Evolutionary conservation across 208 protist species (phyloP).

Genomic region (Phytomonas serpens): DNA sequence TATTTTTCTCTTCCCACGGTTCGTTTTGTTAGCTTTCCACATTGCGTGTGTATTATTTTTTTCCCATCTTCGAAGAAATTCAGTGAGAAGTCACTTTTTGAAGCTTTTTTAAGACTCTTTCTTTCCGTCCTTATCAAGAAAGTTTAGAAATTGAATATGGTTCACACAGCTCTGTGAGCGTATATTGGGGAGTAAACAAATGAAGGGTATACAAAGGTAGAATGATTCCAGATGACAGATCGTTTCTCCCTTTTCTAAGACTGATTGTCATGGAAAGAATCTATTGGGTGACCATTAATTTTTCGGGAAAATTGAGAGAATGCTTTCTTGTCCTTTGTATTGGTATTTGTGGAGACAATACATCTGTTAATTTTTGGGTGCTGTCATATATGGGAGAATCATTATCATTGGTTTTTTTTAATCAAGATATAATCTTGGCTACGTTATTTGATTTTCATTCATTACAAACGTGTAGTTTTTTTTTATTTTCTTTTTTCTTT

Average conservation of each 20-base stretch:
- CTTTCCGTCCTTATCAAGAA: slow-evolving; percentile 10
- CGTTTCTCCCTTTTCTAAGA: not conserved
- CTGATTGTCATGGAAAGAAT: not conserved
- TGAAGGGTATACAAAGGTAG: not conserved
- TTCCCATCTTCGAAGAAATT: not conserved
- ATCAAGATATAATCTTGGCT: not conserved
- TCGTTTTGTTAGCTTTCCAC: slow-evolving; percentile 3
- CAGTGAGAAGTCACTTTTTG: slow-evolving; percentile 5
- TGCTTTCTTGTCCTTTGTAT: not conserved
- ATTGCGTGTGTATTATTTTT: not conserved
- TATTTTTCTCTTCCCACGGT: slow-evolving; percentile 10
- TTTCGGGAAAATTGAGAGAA: not conserved
- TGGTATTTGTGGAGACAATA: not conserved
- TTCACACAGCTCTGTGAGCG: not conserved
- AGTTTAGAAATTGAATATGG: not conserved
- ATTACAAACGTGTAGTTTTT: slow-evolving; percentile 4
- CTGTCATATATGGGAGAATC: not conserved
- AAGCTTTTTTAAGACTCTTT: slow-evolving; percentile 6
- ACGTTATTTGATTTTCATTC: not conserved
- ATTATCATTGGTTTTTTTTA: not conserved
- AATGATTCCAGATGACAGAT: not conserved
- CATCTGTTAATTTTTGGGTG: not conserved
- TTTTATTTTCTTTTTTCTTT: slow-evolving; percentile 7
- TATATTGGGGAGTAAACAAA: not conserved
- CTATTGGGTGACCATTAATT: not conserved